Evolutionary conservation across 2,329 filamentous ascomycete genomes (phyloP), one percentile per base, ranked within the genome.

Genomic region (Venturia pyrina): DNA sequence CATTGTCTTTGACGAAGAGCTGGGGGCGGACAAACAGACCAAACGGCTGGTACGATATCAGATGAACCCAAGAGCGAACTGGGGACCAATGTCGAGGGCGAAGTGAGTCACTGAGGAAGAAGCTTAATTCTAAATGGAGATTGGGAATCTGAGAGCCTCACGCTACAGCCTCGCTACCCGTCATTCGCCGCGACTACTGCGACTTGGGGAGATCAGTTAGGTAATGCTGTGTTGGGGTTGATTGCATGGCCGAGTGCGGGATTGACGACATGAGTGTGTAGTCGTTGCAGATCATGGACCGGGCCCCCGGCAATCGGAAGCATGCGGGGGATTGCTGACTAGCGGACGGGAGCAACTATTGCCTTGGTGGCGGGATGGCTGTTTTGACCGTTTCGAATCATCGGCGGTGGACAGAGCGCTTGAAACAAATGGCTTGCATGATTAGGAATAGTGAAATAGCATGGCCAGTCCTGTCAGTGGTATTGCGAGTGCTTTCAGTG

Each of bases 31-130:
- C 67, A 83, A 80, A 68, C 83, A 85, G 64, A 82, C 80, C 62
- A 88, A 85, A 74, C 89, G 87, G 69, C 81, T 96, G 59, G 87
- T 96, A 65, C 83, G 93, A 68, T 99, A 97, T 76, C 95, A 96
- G 79, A 79, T 88, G 68, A 98, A 98, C 74, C 95, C 95, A 59
- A 82, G 89, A 67, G 88, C 91, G 72, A 95, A 98, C 75, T 99
- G 95, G 95, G 95, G 95, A 0, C 95, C 95, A 0, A 86, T 96
- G 85, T 74, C 75, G 43, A 76, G 79, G 66, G 80, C 80, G 21
- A 82, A 81, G 72, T 65, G 44, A 56, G 62, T 50, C 60, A 43
- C 53, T 59, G 53, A 1, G 37, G 32, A 10, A n/a, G 7, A 57
- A 57, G 53, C 53, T 37, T 37, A 10, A 19, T 34, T 57, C 53